These are phyloP conservation scores for Phylloporus sp. DNA, from an alignment of 768 basidiomycete genomes.

Conservation along the genomic window DNA sequence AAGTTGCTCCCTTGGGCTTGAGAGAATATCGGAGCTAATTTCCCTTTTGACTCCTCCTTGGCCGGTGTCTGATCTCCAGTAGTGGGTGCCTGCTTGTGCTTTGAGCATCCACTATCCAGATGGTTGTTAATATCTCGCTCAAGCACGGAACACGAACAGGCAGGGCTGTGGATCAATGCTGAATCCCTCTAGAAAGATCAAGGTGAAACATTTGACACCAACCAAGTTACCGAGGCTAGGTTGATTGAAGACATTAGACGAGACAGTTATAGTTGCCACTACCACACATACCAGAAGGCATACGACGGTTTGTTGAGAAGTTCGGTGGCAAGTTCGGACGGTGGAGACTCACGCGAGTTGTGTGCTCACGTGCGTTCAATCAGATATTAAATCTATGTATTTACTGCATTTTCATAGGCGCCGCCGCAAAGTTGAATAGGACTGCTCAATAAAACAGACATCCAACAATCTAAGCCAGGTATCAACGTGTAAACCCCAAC, in stretches of 20 bases:
- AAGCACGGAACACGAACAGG: slow-evolving; percentile 43
- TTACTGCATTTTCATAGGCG: background rate
- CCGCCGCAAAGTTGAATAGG: background rate
- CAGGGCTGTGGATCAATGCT: slow-evolving; percentile 36
- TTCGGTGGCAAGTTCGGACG: too few relatives aligned
- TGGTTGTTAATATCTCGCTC: slow-evolving; percentile 47
- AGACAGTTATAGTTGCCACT: background rate
- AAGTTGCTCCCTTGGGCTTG: slow-evolving; percentile 13
- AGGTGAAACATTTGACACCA: background rate
- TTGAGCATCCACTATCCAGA: slow-evolving; percentile 45
- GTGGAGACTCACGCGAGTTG: too few relatives aligned
- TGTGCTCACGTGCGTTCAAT: background rate
- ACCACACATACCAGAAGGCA: slow-evolving; percentile 16
- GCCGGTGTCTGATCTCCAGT: background rate
- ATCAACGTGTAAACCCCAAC: background rate
- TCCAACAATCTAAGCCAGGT: slow-evolving; percentile 10
- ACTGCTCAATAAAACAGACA: slow-evolving; percentile 2
- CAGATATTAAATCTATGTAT: too few relatives aligned
- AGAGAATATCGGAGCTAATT: slow-evolving; percentile 43
- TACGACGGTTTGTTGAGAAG: background rate
- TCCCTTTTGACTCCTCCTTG: slow-evolving; percentile 18
- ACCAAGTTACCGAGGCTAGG: slow-evolving; percentile 25
- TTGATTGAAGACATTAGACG: background rate
- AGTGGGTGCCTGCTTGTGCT: slow-evolving; percentile 10
- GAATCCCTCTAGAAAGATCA: background rate